These are phyloP conservation scores for Phyllosticta citribraziliensis DNA, from an alignment of 2,329 filamentous ascomycete genomes.

Conservation along the genomic window DNA sequence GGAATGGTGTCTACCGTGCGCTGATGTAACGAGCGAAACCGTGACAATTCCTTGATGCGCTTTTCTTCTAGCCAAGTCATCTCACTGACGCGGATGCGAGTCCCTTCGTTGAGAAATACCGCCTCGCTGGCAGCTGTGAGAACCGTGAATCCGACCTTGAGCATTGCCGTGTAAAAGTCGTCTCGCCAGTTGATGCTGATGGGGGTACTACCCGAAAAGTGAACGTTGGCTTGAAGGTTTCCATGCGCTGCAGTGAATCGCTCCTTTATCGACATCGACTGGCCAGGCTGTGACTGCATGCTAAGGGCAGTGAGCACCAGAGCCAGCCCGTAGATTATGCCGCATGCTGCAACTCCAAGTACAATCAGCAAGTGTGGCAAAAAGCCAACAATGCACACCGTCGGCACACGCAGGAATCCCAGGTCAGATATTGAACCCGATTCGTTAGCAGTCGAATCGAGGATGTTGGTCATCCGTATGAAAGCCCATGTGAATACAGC, in stretches of 20 bases:
- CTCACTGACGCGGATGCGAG: constrained; percentile 58
- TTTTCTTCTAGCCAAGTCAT: constrained; percentile 92
- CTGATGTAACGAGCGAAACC: constrained; percentile 30
- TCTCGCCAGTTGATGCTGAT: constrained; percentile 76
- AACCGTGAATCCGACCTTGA: constrained; percentile 77
- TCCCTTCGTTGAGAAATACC: constrained; percentile 88
- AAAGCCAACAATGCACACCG: constrained; percentile 89
- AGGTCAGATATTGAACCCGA: constrained; percentile 39
- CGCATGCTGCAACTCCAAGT: constrained; percentile 65
- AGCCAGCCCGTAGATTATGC: constrained; percentile 66
- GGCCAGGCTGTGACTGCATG: constrained; percentile 42
- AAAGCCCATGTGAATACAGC: constrained; percentile 71
- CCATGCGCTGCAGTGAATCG: constrained; percentile 63
- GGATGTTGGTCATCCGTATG: constrained; percentile 27
- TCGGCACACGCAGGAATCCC: constrained; percentile 77
- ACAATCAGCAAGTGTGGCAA: constrained; percentile 88
- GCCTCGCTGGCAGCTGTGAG: constrained; percentile 92
- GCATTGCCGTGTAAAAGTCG: constrained; percentile 87
- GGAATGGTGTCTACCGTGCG: constrained; percentile 30
- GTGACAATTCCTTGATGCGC: constrained; percentile 65
- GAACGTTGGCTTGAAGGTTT: constrained; percentile 88
- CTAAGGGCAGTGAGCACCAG: constrained; percentile 65
- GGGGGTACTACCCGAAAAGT: constrained; percentile 55
- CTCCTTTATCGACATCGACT: constrained; percentile 41
- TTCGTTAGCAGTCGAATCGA: constrained; percentile 14